Conservation (phyloP, 768 basidiomycete species). For the Trametes punicea region DNA sequence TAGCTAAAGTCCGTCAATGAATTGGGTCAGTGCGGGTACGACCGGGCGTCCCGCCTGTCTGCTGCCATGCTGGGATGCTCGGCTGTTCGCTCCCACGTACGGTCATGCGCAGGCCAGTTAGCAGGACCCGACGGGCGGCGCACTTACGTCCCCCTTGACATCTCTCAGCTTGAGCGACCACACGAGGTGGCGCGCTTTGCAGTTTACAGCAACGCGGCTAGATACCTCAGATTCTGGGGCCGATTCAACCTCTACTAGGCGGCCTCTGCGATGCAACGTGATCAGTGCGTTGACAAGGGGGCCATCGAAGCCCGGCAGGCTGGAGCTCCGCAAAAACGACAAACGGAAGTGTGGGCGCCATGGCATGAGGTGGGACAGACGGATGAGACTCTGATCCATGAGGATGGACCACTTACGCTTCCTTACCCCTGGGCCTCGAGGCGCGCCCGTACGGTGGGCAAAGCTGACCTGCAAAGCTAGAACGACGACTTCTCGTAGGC, state of each 20-base stretch:
- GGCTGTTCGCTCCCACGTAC: neutral
- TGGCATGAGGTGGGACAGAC: neutral
- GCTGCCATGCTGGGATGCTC: slow-evolving; percentile 1
- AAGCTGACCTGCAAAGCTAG: neutral
- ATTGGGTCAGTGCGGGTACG: neutral
- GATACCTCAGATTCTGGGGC: neutral
- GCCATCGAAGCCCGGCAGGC: neutral
- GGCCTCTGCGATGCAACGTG: neutral
- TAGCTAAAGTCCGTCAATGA: neutral
- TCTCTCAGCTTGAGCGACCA: neutral
- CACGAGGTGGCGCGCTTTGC: neutral
- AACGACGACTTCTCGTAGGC: neutral
- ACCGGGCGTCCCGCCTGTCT: neutral
- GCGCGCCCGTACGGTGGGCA: neutral
- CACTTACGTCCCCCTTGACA: slow-evolving; percentile 8
- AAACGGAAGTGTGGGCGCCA: slow-evolving; percentile 9
- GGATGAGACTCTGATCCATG: slow-evolving; percentile 1
- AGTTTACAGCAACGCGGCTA: too few species aligned
- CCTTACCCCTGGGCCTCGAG: neutral
- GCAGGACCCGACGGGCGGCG: neutral
- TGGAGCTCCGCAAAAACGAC: neutral
- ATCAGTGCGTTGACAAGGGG: neutral
- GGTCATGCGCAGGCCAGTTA: neutral
- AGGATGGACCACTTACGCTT: neutral
- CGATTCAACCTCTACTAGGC: neutral